Evolutionary conservation across 805 yeast genomes (phyloP).

Genomic region (Yarrowia porcina): DNA sequence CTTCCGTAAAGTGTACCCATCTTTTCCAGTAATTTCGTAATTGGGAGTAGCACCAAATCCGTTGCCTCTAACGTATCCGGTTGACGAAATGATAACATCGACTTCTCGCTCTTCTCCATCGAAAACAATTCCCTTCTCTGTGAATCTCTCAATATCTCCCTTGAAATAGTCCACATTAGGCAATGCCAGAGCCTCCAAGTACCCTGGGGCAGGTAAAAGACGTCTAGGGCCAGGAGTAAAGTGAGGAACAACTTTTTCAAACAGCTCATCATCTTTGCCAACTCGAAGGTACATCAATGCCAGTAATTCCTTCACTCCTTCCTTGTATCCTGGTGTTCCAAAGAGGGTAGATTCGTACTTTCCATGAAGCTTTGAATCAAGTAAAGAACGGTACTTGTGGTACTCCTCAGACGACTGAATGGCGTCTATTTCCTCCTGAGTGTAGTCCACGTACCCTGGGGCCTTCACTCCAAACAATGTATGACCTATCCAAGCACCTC

Average conservation of each 20-base stretch:
- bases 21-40: background rate
- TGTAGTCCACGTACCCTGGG: constrained; percentile 28
- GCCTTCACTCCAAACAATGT: constrained; percentile 29
- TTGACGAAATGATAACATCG: constrained; percentile 21
- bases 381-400: constrained; percentile 31
- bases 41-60: constrained; percentile 14
- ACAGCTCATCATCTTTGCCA: constrained; percentile 24
- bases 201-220: constrained; percentile 28
- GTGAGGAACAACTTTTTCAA: constrained; percentile 30
- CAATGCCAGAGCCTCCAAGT: constrained; percentile 28
- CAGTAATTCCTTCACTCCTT: constrained; percentile 25
- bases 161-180: constrained; percentile 27
- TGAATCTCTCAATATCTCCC: constrained; percentile 27
- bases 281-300: constrained; percentile 25
- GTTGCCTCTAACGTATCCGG: constrained; percentile 24
- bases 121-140: constrained; percentile 28
- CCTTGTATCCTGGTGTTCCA: constrained; percentile 14
- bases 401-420: constrained; percentile 29
- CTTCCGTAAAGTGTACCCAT: background rate
- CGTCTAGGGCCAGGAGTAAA: constrained; percentile 29
- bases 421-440: constrained; percentile 26
- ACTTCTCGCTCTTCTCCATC: constrained; percentile 26
- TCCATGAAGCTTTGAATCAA: constrained; percentile 27
- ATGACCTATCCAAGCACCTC: constrained; percentile 19
- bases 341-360: constrained; percentile 16